phyloP scores from a whole-genome alignment of 129 eudicot genomes.

The Arctium minus region DNA sequence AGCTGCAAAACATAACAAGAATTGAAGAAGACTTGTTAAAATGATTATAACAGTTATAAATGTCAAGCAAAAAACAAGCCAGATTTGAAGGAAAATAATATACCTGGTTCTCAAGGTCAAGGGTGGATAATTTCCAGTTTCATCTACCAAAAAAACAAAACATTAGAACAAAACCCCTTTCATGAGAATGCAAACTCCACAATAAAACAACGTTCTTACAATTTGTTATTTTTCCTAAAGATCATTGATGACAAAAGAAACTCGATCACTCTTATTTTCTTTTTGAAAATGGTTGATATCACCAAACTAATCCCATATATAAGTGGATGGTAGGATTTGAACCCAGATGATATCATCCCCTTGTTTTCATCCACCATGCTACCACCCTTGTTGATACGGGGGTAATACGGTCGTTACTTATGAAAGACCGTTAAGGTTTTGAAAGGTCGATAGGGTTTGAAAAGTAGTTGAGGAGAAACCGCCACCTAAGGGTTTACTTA shows the following conservation, averaged over 20 bases:
- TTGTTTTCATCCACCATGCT: too few species aligned
- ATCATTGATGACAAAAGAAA: neutral
- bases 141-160: slow-evolving; percentile 45
- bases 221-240: neutral
- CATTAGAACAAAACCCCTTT: neutral
- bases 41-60: neutral
- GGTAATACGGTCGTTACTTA: too few species aligned
- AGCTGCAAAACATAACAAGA: slow-evolving; percentile 54
- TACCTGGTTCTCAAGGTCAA: slow-evolving; percentile 47
- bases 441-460: too few species aligned
- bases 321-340: too few species aligned
- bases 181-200: neutral
- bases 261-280: neutral
- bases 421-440: too few species aligned
- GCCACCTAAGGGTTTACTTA: too few species aligned
- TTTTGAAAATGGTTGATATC: too few species aligned
- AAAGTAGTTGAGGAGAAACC: too few species aligned
- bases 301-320: too few species aligned
- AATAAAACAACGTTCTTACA: neutral
- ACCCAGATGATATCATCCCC: too few species aligned
- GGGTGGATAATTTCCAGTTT: slow-evolving; percentile 56
- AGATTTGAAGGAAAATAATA: slow-evolving; percentile 2
- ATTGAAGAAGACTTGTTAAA: neutral
- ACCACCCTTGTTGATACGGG: too few species aligned
- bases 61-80: neutral